These are phyloP conservation scores for Bocquillonia castaneifolia DNA, from an alignment of 441 rosid genomes.

Conservation along the genomic window DNA sequence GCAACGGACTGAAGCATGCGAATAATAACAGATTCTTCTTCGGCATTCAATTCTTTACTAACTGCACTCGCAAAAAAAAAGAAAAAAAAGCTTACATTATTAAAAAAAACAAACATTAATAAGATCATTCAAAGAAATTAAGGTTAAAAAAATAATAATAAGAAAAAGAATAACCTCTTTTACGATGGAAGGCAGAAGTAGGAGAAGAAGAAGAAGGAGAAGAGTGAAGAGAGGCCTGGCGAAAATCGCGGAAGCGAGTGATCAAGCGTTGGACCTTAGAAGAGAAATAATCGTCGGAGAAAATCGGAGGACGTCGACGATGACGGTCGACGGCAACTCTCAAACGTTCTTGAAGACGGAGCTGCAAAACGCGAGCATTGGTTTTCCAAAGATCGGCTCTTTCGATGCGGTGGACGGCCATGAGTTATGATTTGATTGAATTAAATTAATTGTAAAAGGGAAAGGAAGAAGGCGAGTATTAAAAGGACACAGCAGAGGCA, in stretches of 20 bases:
- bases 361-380: conserved; percentile 54
- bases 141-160: too few species aligned
- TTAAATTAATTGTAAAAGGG: too few species aligned
- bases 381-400: conserved; percentile 75
- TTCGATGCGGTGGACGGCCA: conserved; percentile 60
- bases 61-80: conserved; percentile 40
- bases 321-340: conserved; percentile 72
- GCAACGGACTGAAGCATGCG: conserved; percentile 78
- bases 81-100: background rate
- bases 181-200: conserved; percentile 52
- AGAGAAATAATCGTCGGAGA: conserved; percentile 55
- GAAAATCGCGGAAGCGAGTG: conserved; percentile 58
- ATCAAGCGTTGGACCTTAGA: conserved; percentile 54
- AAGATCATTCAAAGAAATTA: too few species aligned
- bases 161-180: conserved; percentile 60
- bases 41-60: conserved; percentile 54
- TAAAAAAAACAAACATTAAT: background rate
- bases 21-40: conserved; percentile 62
- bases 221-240: conserved; percentile 68
- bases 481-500: too few species aligned
- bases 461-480: too few species aligned
- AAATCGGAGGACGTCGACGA: conserved; percentile 41
- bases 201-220: conserved; percentile 17
- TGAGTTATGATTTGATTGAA: too few species aligned
- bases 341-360: conserved; percentile 68